These are phyloP conservation scores for Talaromyces rugulosus DNA, from an alignment of 2,329 filamentous ascomycete genomes.

Conservation along the genomic window DNA sequence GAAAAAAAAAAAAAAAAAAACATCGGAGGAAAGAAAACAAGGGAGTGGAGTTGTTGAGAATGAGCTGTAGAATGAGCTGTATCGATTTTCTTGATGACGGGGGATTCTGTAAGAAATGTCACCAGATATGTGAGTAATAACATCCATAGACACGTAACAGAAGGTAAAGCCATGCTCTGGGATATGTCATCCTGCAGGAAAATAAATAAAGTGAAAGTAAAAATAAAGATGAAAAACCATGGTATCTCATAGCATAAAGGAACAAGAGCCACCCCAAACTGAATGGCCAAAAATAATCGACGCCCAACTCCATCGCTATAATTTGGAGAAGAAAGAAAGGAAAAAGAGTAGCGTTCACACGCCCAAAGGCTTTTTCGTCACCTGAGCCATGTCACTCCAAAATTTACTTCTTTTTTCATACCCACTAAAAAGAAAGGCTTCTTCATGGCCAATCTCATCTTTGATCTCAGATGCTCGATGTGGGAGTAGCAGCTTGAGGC, in stretches of 20 bases:
- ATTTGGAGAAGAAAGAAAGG: background rate
- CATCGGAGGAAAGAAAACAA: background rate
- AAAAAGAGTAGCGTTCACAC: conserved; percentile 15
- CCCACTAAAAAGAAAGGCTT: background rate
- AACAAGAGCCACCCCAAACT: background rate
- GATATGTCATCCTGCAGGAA: background rate
- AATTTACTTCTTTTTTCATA: background rate
- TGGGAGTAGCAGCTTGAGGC: background rate
- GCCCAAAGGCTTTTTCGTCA: background rate
- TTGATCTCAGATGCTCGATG: background rate
- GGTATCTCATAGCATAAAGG: background rate
- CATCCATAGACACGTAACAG: background rate
- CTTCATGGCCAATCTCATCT: background rate
- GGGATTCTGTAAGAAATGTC: conserved; percentile 5
- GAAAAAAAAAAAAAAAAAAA: background rate
- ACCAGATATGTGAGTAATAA: conserved; percentile 3
- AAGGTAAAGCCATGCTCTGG: background rate
- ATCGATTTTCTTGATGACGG: conserved; percentile 10
- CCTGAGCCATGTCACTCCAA: background rate
- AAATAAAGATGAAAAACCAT: background rate
- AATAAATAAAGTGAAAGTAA: background rate
- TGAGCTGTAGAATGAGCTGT: conserved; percentile 1
- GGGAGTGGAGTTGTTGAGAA: background rate
- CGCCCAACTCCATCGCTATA: background rate
- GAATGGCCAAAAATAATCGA: background rate